Conservation (phyloP, 495 filamentous ascomycete species). For the Zalerion maritima region DNA sequence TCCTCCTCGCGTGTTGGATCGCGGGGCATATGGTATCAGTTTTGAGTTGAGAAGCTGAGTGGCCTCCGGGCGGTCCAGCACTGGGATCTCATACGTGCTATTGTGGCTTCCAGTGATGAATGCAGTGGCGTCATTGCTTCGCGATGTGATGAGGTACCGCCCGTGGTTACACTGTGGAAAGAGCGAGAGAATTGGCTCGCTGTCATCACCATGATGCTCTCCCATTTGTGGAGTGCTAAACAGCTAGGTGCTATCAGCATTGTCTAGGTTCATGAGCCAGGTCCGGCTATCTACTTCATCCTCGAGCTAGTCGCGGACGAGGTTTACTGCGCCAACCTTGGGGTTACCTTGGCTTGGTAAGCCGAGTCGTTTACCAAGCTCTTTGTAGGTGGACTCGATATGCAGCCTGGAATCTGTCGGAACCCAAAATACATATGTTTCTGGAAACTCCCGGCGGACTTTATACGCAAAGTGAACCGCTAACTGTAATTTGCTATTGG, state of each 20-base stretch:
- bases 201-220: neutral
- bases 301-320: conserved; percentile 24
- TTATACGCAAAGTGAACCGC: conserved; percentile 27
- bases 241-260: conserved; percentile 18
- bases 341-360: conserved; percentile 22
- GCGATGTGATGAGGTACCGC: conserved; percentile 27
- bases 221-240: conserved; percentile 8
- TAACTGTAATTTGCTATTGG: conserved; percentile 22
- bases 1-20: conserved; percentile 6
- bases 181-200: conserved; percentile 5
- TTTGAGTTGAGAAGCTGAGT: conserved; percentile 1
- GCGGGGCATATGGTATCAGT: no score
- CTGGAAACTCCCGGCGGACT: conserved; percentile 18
- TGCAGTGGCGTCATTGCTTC: conserved; percentile 12
- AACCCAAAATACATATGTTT: conserved; percentile 38
- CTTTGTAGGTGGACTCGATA: conserved; percentile 24
- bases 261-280: conserved; percentile 34
- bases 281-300: conserved; percentile 12
- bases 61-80: conserved; percentile 15
- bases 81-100: neutral
- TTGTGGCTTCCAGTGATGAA: neutral
- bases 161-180: conserved; percentile 18
- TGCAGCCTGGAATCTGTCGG: conserved; percentile 23
- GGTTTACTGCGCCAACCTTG: conserved; percentile 23
- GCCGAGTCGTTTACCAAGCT: conserved; percentile 23